Base-by-base conservation (phyloP, 768 basidiomycete genomes). In the Plicaturopsis crispa region DNA sequence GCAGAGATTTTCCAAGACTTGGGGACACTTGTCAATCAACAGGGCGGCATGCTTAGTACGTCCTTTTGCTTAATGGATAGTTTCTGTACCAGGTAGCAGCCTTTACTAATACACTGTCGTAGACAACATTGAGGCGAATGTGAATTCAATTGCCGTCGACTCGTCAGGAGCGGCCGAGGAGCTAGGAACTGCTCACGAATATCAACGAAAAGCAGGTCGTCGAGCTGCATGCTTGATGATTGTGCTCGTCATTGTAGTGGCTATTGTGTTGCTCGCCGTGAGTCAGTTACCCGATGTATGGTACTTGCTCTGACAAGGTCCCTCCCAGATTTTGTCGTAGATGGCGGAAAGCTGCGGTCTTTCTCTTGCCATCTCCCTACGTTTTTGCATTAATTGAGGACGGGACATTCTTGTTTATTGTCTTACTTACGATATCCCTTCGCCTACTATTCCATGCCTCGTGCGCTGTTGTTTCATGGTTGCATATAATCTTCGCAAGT, bases 91-190 rank as follows among this genome's bases (percentile, higher is more conserved):
- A 18, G 41, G 16, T 33, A 34, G 14, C 20, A 34, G 24, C 33
- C 24, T 35, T 4, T 30, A n/a, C 4, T 14, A 3, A 39, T 35
- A 36, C 37, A 14, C 30, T 23, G 11, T 14, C 16, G 13, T 50
- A 97, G 94, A 97, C 53, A 94, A 94, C 50, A 94, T 99, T 52
- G 91, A 96, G 57, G 78, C 80, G 28, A 98, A 98, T 52, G 80
- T 99, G 26, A 84, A 81, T 12, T 87, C 84, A 1, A 84, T 97
- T 36, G 80, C 83, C 0, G 73, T 73, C 21, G 85, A 97, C 54
- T 91, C 90, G 1, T 65, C 75, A 2, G 78, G 78, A 26, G 94
- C 92, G 11, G 77, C 85, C 2, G 80, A 84, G 43, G 93, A 99
- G 59, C 71, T 98, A 23, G 78, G 73, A 2, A 85, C 84, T 12